Base-by-base conservation (phyloP, 139 green algal genomes). In the Prasinococcaceae sp. region DNA sequence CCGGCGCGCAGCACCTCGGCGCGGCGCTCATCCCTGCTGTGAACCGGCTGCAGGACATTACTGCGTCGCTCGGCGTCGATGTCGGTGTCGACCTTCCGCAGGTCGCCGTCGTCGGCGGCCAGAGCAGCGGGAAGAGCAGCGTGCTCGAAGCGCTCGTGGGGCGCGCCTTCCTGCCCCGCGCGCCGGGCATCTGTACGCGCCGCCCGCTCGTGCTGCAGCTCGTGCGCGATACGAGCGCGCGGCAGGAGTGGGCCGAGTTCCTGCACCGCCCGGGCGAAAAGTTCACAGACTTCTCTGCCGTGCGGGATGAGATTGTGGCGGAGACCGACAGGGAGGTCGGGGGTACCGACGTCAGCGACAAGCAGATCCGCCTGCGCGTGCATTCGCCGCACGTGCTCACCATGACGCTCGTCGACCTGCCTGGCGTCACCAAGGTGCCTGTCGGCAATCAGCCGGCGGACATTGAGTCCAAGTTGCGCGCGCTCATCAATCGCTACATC, bases 361-460 rank as follows among this genome's bases (percentile, higher is more conserved):
- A 92, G 55, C 88, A 86, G 44, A 98, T 98, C 60, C 66, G 89
- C 5, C 76, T 98, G 3, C 90, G 87, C 46, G 88, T 98, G 41
- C 84, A 60, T 69, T 90, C 75, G 36, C 88, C 86, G 14, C 60
- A 90, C 60, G 90, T 98, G 8, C 46, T 77, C 30, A 98, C 86
- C 19, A 96, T 98, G 80, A 97, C 90, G 3, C 66, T 98, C 25
- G 89, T 98, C 24, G 90, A 98, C 66, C 77, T 98, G 38, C 90
- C 90, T 0, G 90, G 90, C 47, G 86, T 98, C 45, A 93, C 90
- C 32, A 74, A 77, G 32, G 68, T 77, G 16, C 86, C 90, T 1
- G 88, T 97, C n/a, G 90, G 88, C 3, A 88, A 95, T 62, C 90
- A 98, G 74, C 90, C 90, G 9, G 54, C 43, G 9, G 85, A 98